These are phyloP conservation scores for Hymenoscyphus fraxineus DNA, from an alignment of 2,329 filamentous ascomycete species.

Conservation along the genomic window DNA sequence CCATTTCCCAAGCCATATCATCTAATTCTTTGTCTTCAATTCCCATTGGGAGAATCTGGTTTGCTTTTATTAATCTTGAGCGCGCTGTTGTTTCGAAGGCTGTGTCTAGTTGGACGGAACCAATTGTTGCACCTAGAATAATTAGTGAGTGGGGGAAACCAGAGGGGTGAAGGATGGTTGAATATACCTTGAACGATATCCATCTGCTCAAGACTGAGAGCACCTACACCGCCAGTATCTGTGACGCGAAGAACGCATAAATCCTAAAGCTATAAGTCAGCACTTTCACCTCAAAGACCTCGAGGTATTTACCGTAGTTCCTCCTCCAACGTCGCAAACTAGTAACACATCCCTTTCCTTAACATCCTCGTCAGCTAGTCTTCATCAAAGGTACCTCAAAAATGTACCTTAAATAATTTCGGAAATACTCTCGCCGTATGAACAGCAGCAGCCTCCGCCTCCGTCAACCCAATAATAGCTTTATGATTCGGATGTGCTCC, in stretches of 20 bases:
- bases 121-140: slow-evolving; percentile 27
- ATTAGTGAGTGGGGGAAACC: neutral
- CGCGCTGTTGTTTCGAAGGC: slow-evolving; percentile 38
- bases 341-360: slow-evolving; percentile 40
- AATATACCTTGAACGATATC: slow-evolving; percentile 21
- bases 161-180: no score
- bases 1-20: slow-evolving; percentile 40
- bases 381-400: neutral
- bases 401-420: slow-evolving; percentile 15
- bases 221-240: slow-evolving; percentile 26
- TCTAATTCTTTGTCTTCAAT: slow-evolving; percentile 28
- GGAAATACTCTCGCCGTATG: slow-evolving; percentile 40
- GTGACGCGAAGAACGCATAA: slow-evolving; percentile 38
- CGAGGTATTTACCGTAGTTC: slow-evolving; percentile 35
- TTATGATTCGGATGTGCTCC: slow-evolving; percentile 34
- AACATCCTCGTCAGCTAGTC: neutral
- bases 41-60: slow-evolving; percentile 25
- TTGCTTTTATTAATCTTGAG: slow-evolving; percentile 32
- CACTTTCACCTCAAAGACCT: neutral
- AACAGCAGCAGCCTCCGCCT: slow-evolving; percentile 52
- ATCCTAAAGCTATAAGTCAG: slow-evolving; percentile 33
- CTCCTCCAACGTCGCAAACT: slow-evolving; percentile 49
- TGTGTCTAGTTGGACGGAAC: slow-evolving; percentile 39
- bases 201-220: slow-evolving; percentile 26
- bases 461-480: slow-evolving; percentile 45